phyloP scores from a whole-genome alignment of 2,329 filamentous ascomycete genomes.

The Pestalotiopsis sp. region DNA sequence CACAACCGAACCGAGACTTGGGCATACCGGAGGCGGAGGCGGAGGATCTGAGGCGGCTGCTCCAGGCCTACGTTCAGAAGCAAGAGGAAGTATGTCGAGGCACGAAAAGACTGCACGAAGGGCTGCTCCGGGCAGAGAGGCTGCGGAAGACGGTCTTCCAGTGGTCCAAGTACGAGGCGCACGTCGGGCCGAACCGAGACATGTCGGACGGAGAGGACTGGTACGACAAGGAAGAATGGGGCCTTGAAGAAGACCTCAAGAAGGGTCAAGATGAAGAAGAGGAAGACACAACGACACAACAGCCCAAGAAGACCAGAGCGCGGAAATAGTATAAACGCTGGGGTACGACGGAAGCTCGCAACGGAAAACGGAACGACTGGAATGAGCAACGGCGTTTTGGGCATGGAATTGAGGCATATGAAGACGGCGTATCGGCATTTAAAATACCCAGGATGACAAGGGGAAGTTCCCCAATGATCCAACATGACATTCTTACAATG shows the following conservation, averaged over 20 bases:
- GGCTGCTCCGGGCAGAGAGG: slow-evolving; percentile 72
- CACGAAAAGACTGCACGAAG: slow-evolving; percentile 67
- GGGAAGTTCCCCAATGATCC: neutral
- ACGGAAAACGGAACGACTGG: slow-evolving; percentile 2
- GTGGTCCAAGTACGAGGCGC: slow-evolving; percentile 79
- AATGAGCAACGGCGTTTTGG: slow-evolving; percentile 6
- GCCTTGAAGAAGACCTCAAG: slow-evolving; percentile 71
- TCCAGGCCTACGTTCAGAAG: slow-evolving; percentile 81
- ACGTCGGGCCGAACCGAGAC: slow-evolving; percentile 66
- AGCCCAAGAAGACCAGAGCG: slow-evolving; percentile 64
- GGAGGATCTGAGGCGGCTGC: slow-evolving; percentile 73
- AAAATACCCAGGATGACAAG: slow-evolving; percentile 10
- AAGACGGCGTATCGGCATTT: slow-evolving; percentile 5
- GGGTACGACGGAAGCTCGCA: neutral
- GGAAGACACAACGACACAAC: slow-evolving; percentile 62
- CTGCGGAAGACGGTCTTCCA: slow-evolving; percentile 71
- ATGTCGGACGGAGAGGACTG: slow-evolving; percentile 90
- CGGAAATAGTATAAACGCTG: slow-evolving; percentile 42
- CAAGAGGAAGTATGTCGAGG: slow-evolving; percentile 82
- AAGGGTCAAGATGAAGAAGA: slow-evolving; percentile 85
- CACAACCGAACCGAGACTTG: slow-evolving; percentile 68
- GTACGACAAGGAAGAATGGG: slow-evolving; percentile 84
- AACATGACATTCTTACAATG: neutral
- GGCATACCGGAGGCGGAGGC: slow-evolving; percentile 75
- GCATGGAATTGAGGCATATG: neutral